A percentile compares a stretch with the other conserved stretches of the same genome.
Conservation (phyloP, 768 basidiomycete species). For the Lactarius vividus region DNA sequence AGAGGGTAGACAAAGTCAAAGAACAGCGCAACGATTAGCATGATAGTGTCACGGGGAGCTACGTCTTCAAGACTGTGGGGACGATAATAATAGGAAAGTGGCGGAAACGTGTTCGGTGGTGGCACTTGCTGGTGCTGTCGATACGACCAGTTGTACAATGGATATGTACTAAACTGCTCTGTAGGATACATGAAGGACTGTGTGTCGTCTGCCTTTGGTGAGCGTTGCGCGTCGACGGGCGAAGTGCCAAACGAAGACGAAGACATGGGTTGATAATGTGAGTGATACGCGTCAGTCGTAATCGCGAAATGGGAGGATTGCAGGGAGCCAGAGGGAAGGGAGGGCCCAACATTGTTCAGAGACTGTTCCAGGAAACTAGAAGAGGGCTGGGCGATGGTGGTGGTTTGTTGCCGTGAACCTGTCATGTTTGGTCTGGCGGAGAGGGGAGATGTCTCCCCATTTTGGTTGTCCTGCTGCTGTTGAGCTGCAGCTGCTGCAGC, state of each 20-base stretch:
- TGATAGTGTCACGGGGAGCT: constrained; percentile 76
- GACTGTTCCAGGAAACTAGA: constrained; percentile 54
- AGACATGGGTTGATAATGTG: constrained; percentile 47
- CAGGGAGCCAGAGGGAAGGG: constrained; percentile 45
- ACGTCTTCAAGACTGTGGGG: constrained; percentile 77
- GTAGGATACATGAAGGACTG: constrained; percentile 39
- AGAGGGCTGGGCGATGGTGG: constrained; percentile 29
- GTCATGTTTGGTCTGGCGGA: constrained; percentile 19
- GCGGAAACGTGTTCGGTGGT: constrained; percentile 44
- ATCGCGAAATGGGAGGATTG: constrained; percentile 71
- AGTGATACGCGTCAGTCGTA: constrained; percentile 63
- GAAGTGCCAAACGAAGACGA: constrained; percentile 41
- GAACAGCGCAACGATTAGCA: constrained; percentile 81
- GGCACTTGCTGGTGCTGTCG: constrained; percentile 57
- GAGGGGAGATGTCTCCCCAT: constrained; percentile 31
- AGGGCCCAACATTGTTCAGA: constrained; percentile 35
- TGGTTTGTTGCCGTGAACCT: constrained; percentile 16
- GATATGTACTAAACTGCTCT: constrained; percentile 62
- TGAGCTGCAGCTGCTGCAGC: constrained; percentile 54
- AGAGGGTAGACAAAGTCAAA: constrained; percentile 93
- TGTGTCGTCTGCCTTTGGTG: constrained; percentile 45
- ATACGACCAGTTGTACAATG: constrained; percentile 68
- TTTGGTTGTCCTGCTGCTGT: constrained; percentile 40
- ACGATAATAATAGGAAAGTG: constrained; percentile 73
- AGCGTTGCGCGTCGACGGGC: constrained; percentile 38